Conservation (phyloP, 139 green algal species). For the Chlamydomonas schloesseri region DNA sequence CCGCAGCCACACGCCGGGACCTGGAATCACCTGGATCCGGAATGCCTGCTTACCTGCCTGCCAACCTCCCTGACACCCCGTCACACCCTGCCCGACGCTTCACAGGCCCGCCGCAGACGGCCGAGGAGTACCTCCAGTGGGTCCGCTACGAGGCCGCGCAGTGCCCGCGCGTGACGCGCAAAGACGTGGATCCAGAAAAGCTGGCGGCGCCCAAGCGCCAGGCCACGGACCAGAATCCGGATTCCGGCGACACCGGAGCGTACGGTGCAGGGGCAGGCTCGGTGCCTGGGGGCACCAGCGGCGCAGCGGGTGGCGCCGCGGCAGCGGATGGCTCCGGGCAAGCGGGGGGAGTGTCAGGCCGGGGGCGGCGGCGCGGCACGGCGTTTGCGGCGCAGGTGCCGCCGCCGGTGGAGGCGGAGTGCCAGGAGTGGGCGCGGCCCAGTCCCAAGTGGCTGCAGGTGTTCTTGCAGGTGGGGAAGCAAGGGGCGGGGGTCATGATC, state of each 20-base stretch:
- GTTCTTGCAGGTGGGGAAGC: slow-evolving; percentile 16
- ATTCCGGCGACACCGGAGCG: no score
- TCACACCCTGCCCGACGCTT: not conserved
- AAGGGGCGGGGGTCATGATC: not conserved
- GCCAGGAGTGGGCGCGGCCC: slow-evolving; percentile 24
- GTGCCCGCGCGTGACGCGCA: slow-evolving; percentile 62
- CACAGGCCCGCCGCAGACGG: slow-evolving; percentile 42
- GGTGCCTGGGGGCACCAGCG: no score
- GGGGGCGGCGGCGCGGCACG: not conserved
- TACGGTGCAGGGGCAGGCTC: no score
- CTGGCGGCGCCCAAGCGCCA: not conserved
- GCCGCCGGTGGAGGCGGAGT: not conserved
- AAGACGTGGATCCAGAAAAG: slow-evolving; percentile 42
- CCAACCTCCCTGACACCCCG: no score
- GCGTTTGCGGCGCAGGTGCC: not conserved
- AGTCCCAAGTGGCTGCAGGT: slow-evolving; percentile 1
- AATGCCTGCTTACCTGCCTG: no score
- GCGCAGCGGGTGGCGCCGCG: no score
- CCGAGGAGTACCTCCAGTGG: slow-evolving; percentile 67
- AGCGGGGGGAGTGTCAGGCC: not conserved
- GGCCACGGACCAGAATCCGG: not conserved
- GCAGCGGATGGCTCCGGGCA: not conserved
- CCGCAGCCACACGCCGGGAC: no score
- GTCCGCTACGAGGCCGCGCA: slow-evolving; percentile 60
- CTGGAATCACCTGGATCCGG: no score